Conservation (phyloP, 768 basidiomycete species). For the Xerocomellus amylosporus region DNA sequence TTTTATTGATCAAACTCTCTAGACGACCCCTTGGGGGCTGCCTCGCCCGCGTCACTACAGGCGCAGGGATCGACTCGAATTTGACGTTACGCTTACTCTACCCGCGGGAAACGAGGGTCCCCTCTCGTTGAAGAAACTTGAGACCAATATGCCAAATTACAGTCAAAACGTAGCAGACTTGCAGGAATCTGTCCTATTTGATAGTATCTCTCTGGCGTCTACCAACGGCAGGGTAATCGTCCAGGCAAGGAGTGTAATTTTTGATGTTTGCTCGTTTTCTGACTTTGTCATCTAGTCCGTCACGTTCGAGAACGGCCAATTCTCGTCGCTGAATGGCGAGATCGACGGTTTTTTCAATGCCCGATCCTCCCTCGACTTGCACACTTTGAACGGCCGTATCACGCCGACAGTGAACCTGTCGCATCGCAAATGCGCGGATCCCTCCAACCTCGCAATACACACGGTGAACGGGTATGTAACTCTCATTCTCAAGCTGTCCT, state of each 20-base stretch:
- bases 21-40: conserved; percentile 32
- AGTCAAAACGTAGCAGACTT: conserved; percentile 38
- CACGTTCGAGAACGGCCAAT: conserved; percentile 21
- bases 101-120: conserved; percentile 30
- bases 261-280: neutral
- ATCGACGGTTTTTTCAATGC: conserved; percentile 45
- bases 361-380: conserved; percentile 34
- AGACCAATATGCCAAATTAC: conserved; percentile 42
- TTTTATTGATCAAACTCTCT: neutral
- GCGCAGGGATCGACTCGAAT: conserved; percentile 23
- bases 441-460: conserved; percentile 32
- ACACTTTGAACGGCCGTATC: conserved; percentile 42
- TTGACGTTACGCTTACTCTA: conserved; percentile 38
- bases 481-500: neutral
- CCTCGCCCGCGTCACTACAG: neutral
- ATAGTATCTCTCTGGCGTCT: conserved; percentile 34
- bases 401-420: conserved; percentile 36
- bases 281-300: conserved; percentile 30
- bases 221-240: conserved; percentile 36
- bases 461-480: conserved; percentile 44
- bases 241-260: conserved; percentile 26
- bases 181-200: conserved; percentile 35
- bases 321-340: conserved; percentile 43
- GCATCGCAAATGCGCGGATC: conserved; percentile 23
- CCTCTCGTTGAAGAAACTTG: conserved; percentile 40